These are phyloP conservation scores for Ustilago hordei DNA, from an alignment of 1,284 basidiomycete species.

Conservation along the genomic window DNA sequence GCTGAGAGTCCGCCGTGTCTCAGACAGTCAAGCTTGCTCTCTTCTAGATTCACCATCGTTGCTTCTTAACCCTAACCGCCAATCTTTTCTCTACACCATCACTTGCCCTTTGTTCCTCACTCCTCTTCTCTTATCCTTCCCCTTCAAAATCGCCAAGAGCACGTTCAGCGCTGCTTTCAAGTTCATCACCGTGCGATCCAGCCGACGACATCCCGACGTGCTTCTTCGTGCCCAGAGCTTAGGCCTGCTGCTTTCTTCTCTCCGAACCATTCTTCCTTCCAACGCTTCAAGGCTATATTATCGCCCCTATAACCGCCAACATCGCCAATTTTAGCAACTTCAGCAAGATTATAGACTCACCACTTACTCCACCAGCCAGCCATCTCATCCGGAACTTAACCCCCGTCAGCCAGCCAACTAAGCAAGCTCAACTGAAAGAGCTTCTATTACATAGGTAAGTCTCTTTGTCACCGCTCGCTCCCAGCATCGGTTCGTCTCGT, in stretches of 20 bases:
- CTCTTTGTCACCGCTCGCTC: background rate
- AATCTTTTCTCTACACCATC: slow-evolving; percentile 2
- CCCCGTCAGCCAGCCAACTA: background rate
- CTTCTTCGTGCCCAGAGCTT: slow-evolving; percentile 2
- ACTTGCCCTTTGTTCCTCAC: background rate
- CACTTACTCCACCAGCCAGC: background rate
- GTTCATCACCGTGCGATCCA: background rate
- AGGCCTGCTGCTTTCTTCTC: slow-evolving; percentile 1
- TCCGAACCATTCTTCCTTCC: background rate
- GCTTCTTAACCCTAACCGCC: background rate
- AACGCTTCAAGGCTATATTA: background rate
- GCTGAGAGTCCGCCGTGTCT: slow-evolving; percentile 18
- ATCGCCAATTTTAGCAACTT: background rate
- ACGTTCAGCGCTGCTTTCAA: slow-evolving; percentile 6
- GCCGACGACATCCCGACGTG: slow-evolving; percentile 1
- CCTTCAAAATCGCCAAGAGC: background rate
- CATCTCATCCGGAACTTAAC: background rate
- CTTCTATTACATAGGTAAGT: background rate
- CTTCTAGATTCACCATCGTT: slow-evolving; percentile 6
- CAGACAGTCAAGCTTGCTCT: slow-evolving; percentile 8
- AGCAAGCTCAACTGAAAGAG: background rate
- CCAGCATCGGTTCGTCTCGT: background rate
- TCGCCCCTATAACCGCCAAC: background rate
- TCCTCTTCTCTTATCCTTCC: background rate
- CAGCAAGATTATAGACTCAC: background rate